Evolutionary conservation across 805 yeast species (phyloP), one percentile per base, ranked within the genome.

Genomic region (Debaryomyces castellii): DNA sequence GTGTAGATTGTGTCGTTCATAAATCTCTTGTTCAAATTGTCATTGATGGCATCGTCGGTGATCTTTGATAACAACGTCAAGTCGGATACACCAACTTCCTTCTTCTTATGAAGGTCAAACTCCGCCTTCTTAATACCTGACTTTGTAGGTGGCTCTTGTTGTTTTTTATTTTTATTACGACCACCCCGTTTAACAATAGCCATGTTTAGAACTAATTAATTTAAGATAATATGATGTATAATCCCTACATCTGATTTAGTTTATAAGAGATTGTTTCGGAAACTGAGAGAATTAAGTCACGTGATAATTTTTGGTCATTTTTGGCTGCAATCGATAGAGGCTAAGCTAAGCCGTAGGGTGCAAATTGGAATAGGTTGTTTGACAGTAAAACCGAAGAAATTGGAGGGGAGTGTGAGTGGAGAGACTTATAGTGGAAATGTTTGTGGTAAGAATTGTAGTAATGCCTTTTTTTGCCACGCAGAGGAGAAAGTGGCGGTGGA

Each of bases 11-110:
- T 77, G 21, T 88, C 94, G 60, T 90, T 90, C 69, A 85, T 81
- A 65, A 94, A 94, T 49, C 99, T 75, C 62, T 89, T 89, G 60
- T 89, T 81, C 53, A 94, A 73, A 66, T 94, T 94, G 16, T 91
- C 96, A 61, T 90, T 89, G 71, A 94, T 94, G 35, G 96, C 78
- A 47, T 89, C 96, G 63, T 94, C 97, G 38, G 94, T 78, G 58
- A 94, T 92, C 49, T 85, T 87, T 22, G 96, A 85, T 50, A 94
- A 75, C 43, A 94, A 71, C 0, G 99, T 94, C 59, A 94, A 74
- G 67, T 94, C 99, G 36, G 96, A 85, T 7, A 94, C 97, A 43
- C 99, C 99, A n/a, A 94, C 98, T 67, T 94, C 98, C 64, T 90
- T 89, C 77, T 89, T 89, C 71, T 90, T 90, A 44, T 82, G 72